Conservation (phyloP, 495 filamentous ascomycete genomes). For the Bathelium albidoporum region DNA sequence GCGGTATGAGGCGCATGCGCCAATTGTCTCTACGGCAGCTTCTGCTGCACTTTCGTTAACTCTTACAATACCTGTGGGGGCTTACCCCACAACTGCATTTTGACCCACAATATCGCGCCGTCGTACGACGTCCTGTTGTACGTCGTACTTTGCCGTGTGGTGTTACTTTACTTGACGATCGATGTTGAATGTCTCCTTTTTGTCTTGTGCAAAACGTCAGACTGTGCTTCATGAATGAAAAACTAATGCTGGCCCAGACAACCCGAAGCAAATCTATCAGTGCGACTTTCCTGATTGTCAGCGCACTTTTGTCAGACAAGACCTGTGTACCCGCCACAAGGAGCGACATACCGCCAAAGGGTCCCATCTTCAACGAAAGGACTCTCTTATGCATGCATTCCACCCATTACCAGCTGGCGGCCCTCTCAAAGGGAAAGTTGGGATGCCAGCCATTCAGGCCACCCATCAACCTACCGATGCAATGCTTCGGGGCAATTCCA, state of each 20-base stretch:
- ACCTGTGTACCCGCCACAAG: slow-evolving; percentile 85
- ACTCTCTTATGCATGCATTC: slow-evolving; percentile 45
- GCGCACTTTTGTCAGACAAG: slow-evolving; percentile 86
- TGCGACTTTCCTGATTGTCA: slow-evolving; percentile 91
- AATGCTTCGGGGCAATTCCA: neutral
- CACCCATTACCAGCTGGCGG: neutral
- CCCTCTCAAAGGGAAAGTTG: neutral
- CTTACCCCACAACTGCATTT: neutral
- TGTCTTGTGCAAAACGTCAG: neutral
- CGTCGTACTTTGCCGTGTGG: too few relatives aligned
- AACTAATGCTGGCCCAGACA: slow-evolving; percentile 37
- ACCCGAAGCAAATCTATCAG: slow-evolving; percentile 87
- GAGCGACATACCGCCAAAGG: slow-evolving; percentile 94
- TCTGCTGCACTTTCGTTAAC: neutral
- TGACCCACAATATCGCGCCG: too few relatives aligned
- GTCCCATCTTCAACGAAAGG: slow-evolving; percentile 86
- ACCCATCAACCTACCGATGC: neutral
- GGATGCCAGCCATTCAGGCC: neutral
- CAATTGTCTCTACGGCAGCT: neutral
- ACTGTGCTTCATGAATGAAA: neutral
- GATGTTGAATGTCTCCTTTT: neutral
- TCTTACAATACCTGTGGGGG: neutral
- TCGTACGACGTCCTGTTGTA: too few relatives aligned
- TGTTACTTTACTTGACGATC: too few relatives aligned
- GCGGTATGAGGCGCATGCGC: neutral